Base-by-base conservation (phyloP, 495 filamentous ascomycete species). In the Sporormia fimetaria region DNA sequence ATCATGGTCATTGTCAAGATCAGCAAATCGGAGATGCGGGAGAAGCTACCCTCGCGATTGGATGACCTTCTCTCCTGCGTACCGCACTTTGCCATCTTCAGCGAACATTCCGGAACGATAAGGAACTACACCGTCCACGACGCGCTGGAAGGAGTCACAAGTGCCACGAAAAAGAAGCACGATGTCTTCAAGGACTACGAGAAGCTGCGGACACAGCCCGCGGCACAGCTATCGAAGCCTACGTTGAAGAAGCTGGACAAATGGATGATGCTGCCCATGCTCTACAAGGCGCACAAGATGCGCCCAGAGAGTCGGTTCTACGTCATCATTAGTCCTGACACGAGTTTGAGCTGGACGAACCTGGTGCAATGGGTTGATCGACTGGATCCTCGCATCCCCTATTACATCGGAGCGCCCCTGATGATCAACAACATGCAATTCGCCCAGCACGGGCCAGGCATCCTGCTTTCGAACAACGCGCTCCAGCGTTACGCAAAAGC, bases 241-340 rank as follows among this genome's bases (percentile, higher is more conserved):
- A 60, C 67, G 47, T 27, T 52, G 6, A 74, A 71, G 71, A 70
- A 69, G 23, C 61, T 76, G 12, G 72, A 76, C 44, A 74, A 74
- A 47, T 76, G 70, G 69, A 76, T 75, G 55, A 70, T 71, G 45
- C 48, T 76, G 10, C 71, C 70, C 10, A 74, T 75, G 68, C 59
- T 69, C 3, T 61, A 67, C 40, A 59, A 67, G 42, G 62, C 70
- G 1, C 61, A 67, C 29, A 46, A 45, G 6, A 40, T 49, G 37
- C 37, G 63, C 23, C 67, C 68, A 11, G 56, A 67, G 31, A 69
- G 69, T 14, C 70, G 78, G 42, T 83, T 76, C 74, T 83, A 75
- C 51, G 52, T 81, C 32, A 79, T 81, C 52, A 72, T 81, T 57
- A 78, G 81, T 37, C 76, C 76, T 6, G 78, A 81, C 57, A 78